Evolutionary conservation across 2,329 filamentous ascomycete species (phyloP).

Genomic region (Alternaria metachromatica): DNA sequence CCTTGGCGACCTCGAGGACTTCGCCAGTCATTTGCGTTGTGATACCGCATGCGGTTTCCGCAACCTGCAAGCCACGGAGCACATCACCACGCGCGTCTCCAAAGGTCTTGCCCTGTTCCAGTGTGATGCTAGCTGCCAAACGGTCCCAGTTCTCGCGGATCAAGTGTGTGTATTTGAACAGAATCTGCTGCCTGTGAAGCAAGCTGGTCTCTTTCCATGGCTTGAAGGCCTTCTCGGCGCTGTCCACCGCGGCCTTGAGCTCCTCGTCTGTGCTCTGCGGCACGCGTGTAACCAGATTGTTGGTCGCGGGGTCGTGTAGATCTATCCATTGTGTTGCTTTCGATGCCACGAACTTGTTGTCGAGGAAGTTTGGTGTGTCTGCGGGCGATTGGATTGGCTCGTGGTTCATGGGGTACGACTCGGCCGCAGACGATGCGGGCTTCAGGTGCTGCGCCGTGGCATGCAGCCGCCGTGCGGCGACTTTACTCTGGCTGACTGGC

Average conservation of each 20-base stretch:
- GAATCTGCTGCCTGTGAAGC: constrained; percentile 78
- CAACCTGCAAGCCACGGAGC: constrained; percentile 81
- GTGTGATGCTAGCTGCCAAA: constrained; percentile 81
- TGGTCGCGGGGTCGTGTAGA: constrained; percentile 81
- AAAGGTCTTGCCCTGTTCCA: constrained; percentile 90
- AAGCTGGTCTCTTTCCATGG: constrained; percentile 76
- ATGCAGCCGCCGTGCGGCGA: constrained; percentile 58
- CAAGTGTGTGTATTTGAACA: constrained; percentile 83
- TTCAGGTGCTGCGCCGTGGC: constrained; percentile 61
- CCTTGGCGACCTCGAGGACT: constrained; percentile 83
- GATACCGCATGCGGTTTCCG: constrained; percentile 80
- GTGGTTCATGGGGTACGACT: constrained; percentile 73
- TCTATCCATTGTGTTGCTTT: constrained; percentile 76
- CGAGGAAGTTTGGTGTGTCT: constrained; percentile 80
- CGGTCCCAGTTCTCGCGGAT: constrained; percentile 87
- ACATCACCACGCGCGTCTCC: constrained; percentile 84
- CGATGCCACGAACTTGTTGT: constrained; percentile 78
- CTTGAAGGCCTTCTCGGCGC: constrained; percentile 77
- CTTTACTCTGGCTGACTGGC: constrained; percentile 45
- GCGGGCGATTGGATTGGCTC: constrained; percentile 70
- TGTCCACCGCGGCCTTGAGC: constrained; percentile 75
- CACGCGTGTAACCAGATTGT: constrained; percentile 82
- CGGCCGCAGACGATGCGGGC: constrained; percentile 58
- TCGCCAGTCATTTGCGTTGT: constrained; percentile 84
- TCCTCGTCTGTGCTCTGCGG: constrained; percentile 82